Base-by-base conservation (phyloP, 108 stramenopile species). In the Parietichytrium sp. region DNA sequence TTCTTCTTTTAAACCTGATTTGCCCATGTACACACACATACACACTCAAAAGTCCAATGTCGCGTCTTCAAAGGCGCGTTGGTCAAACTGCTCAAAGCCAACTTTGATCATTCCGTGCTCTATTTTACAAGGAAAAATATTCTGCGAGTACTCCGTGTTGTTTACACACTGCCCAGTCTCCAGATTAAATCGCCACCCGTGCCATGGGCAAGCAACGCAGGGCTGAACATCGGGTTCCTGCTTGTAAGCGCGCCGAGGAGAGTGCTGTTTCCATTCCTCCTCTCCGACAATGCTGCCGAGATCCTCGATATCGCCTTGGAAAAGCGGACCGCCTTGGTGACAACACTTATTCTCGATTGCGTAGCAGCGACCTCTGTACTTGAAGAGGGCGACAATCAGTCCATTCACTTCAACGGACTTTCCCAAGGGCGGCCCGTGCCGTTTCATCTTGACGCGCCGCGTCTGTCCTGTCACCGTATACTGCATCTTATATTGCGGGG, bases 241-340 rank as follows among this genome's bases (percentile, higher is more conserved):
- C 6, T 23, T 42, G 20, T n/a, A 13, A 42, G 38, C 61, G n/a
- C 8, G 23, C 0, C 61, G 38, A 7, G 33, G 38, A 10, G 23
- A n/a, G 33, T 72, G 45, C n/a, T n/a, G n/a, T n/a, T n/a, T n/a
- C n/a, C n/a, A n/a, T n/a, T n/a, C n/a, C n/a, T n/a, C n/a, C n/a
- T n/a, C n/a, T n/a, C n/a, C n/a, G 3, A 38, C 29, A 7, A 42
- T 72, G 38, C 38, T 12, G 6, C 42, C 3, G 2, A 72, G 36
- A 25, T 72, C 61, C 20, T 72, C 61, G 20, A 72, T 72, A 20
- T 72, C 61, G 20, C 61, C 61, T 25, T 72, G 61, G 42, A 25
- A 72, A 10, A 72, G 42, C 1, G 61, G 61, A 16, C 61, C 61
- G 13, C 61, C 61, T 25, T 72, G 61, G 20, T 72, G 61, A 25